These are phyloP conservation scores for Solanum paucissectum DNA, from an alignment of 257 asterid species.

Conservation along the genomic window DNA sequence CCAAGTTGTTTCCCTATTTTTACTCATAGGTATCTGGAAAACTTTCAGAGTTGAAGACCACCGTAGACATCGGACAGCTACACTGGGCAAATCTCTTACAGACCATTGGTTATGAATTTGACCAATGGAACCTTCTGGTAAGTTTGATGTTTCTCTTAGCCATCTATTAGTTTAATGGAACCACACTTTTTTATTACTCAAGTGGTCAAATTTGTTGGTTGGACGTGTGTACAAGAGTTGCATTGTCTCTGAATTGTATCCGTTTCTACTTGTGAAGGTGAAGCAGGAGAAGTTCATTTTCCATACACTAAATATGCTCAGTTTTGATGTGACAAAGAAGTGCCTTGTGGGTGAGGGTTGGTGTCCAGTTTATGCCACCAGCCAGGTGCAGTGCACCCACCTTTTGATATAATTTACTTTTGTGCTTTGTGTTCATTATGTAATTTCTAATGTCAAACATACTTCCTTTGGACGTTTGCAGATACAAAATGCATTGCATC, in stretches of 20 bases:
- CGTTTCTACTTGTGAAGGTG: constrained; percentile 26
- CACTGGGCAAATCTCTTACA: constrained; percentile 34
- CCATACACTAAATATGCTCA: constrained; percentile 53
- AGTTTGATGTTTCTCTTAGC: constrained; percentile 3
- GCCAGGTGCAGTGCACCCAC: constrained; percentile 20
- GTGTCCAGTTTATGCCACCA: constrained; percentile 53
- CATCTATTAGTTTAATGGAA: background rate
- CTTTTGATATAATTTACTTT: background rate
- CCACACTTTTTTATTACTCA: background rate
- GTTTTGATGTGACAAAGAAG: constrained; percentile 48
- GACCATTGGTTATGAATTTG: constrained; percentile 36
- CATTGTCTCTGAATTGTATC: background rate
- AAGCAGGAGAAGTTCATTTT: constrained; percentile 40
- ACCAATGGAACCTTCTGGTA: constrained; percentile 54
- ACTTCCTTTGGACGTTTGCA: constrained; percentile 15
- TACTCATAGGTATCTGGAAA: constrained; percentile 39
- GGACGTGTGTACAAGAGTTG: background rate
- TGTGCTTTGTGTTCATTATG: background rate
- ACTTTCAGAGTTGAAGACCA: constrained; percentile 52
- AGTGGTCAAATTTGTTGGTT: background rate
- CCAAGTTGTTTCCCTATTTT: constrained; percentile 1
- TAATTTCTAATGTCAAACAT: background rate
- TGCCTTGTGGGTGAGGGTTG: constrained; percentile 73
- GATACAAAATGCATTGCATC: constrained; percentile 33
- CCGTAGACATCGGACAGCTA: constrained; percentile 40